Evolutionary conservation across 2,329 filamentous ascomycete species (phyloP).

Genomic region (Cercospora citrullina): DNA sequence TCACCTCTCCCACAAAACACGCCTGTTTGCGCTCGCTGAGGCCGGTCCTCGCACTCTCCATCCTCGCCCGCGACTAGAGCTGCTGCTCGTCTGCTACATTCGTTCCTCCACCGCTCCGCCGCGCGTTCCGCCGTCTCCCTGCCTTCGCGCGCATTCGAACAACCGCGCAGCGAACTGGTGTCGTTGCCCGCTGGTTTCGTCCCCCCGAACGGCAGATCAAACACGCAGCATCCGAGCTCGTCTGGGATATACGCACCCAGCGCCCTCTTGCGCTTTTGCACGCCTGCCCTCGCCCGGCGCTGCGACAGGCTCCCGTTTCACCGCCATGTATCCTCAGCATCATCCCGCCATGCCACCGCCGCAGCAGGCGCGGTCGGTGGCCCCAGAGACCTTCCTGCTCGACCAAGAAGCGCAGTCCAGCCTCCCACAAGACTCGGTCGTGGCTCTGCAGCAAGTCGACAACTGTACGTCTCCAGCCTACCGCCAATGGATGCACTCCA

Average conservation of each 20-base stretch:
- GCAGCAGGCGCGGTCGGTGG: conserved; percentile 66
- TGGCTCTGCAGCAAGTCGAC: conserved; percentile 96
- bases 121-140: neutral
- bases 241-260: conserved; percentile 16
- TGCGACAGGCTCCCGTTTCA: neutral
- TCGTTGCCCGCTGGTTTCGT: conserved; percentile 22
- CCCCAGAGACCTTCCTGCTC: conserved; percentile 98
- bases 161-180: conserved; percentile 27
- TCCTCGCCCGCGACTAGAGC: conserved; percentile 11
- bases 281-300: conserved; percentile 6
- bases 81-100: conserved; percentile 19
- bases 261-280: conserved; percentile 3
- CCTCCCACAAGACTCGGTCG: conserved; percentile 92
- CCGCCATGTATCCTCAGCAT: conserved; percentile 56
- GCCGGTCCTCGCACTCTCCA: conserved; percentile 24
- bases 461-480: conserved; percentile 66
- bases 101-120: conserved; percentile 12
- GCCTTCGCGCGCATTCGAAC: neutral
- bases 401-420: conserved; percentile 96
- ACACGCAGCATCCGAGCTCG: conserved; percentile 10
- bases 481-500: neutral
- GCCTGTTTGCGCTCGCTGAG: conserved; percentile 23
- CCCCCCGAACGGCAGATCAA: conserved; percentile 13
- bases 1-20: conserved; percentile 12
- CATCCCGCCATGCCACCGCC: conserved; percentile 76